A percentile compares a stretch with the other conserved stretches of the same genome.
Conservation (phyloP, 495 filamentous ascomycete species). For the Polyplosphaeria fusca region DNA sequence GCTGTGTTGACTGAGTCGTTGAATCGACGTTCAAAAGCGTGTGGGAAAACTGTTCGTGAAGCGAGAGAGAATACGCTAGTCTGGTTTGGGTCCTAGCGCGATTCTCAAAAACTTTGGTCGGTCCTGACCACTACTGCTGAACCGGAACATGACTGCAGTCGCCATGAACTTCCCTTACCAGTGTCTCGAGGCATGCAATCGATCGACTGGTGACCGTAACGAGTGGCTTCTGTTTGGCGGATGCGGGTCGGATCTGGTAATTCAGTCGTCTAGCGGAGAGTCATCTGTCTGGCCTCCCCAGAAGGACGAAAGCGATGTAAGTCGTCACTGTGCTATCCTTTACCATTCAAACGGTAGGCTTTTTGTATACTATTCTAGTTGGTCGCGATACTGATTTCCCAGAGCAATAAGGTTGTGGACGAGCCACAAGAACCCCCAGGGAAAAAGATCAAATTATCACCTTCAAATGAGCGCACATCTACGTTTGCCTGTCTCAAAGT, state of each 20-base stretch:
- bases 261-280: slow-evolving; percentile 54
- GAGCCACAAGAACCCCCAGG: slow-evolving; percentile 45
- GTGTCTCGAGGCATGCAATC: slow-evolving; percentile 49
- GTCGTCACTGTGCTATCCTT: slow-evolving; percentile 1
- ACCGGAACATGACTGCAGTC: too few species aligned
- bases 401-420: slow-evolving; percentile 31
- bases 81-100: too few species aligned
- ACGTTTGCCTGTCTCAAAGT: slow-evolving; percentile 44
- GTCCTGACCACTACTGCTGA: too few species aligned
- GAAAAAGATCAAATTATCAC: slow-evolving; percentile 53
- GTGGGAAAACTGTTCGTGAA: too few species aligned
- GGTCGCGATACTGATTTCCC: slow-evolving; percentile 11
- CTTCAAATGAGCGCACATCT: slow-evolving; percentile 12
- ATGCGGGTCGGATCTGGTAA: slow-evolving; percentile 51
- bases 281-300: slow-evolving; percentile 32
- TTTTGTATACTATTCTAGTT: neutral
- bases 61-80: too few species aligned
- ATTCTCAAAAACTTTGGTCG: too few species aligned
- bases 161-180: slow-evolving; percentile 49
- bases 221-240: slow-evolving; percentile 53
- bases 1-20: too few species aligned
- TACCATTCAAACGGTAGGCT: neutral
- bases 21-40: too few species aligned
- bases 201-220: slow-evolving; percentile 30
- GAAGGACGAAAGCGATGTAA: slow-evolving; percentile 9